Base-by-base conservation (phyloP, 169 alveolate species). In the Plasmodium vivax region DNA sequence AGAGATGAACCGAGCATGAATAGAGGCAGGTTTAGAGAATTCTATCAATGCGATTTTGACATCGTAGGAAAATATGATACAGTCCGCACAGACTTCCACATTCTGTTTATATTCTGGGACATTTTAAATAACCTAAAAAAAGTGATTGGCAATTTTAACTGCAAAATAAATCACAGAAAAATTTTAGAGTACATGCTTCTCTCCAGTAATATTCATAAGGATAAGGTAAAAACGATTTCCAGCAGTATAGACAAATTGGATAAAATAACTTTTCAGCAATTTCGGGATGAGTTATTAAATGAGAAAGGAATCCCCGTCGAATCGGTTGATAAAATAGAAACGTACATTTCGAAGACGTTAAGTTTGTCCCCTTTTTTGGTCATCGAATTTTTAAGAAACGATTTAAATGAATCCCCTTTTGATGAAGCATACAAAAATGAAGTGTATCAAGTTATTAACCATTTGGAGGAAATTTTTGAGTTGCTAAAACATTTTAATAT, bases 41-140 rank as follows among this genome's bases (percentile, higher is more conserved):
- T 99, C 93, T 98, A 97, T 85, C 99, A 99, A 96, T 99, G 99
- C 88, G 99, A 99, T 95, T 97, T 99, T 83, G 99, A 99, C 96
- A 98, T 98, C 81, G 99, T 99, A 38, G 99, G 99, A 23, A 94
- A 88, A 23, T 97, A 96, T 96, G 98, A 97, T 27, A 83, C 92
- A 27, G 97, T 98, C 99, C 97, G 97, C 16, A 98, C 99, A 16
- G 99, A 99, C 93, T 98, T 99, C 43, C 99, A 99, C 96, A 98
- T 98, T 54, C 88, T 99, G n/a, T 95, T 95, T 88, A 98, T 99
- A 12, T 97, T 98, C 32, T 94, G 95, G 80, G 98, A 99, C 51
- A 97, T 98, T 14, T 95, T 99, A 83, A 90, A 95, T 23, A 68
- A 88, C 19, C 96, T 98, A 9, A 92, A 92, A 74, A 92, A 94